Percentiles rank a stretch among this genome's conserved stretches.
Evolutionary conservation across 1,139 yeast species (phyloP).

Genomic region (Keqinozyma sinolaborantium): DNA sequence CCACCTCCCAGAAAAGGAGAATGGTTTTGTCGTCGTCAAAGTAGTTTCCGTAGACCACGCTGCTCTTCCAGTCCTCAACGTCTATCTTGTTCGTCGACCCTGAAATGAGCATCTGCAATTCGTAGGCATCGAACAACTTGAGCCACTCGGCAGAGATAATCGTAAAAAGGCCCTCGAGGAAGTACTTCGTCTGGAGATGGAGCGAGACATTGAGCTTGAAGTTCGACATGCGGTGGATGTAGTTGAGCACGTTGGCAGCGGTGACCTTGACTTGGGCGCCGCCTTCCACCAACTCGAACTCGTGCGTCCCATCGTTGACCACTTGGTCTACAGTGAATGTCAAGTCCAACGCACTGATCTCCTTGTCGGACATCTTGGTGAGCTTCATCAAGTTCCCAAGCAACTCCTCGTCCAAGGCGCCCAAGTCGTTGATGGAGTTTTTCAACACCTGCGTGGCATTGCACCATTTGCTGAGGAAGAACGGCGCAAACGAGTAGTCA

Average conservation of each 20-base stretch:
- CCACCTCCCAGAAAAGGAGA: constrained; percentile 68
- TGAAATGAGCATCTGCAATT: constrained; percentile 79
- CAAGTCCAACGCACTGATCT: constrained; percentile 57
- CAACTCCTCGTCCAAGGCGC: constrained; percentile 64
- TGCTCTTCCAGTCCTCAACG: constrained; percentile 59
- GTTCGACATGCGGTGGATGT: constrained; percentile 74
- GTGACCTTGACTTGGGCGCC: constrained; percentile 61
- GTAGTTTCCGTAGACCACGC: constrained; percentile 71
- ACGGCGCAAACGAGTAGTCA: constrained; percentile 83
- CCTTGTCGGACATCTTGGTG: constrained; percentile 51
- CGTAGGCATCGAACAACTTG: constrained; percentile 78
- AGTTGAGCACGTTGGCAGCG: constrained; percentile 61
- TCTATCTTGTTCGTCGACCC: constrained; percentile 74
- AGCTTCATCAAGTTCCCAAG: constrained; percentile 65
- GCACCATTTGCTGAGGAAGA: constrained; percentile 75
- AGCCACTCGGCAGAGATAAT: constrained; percentile 75
- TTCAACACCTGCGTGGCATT: constrained; percentile 29
- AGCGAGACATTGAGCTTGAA: constrained; percentile 70
- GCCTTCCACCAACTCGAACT: constrained; percentile 55
- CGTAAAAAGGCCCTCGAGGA: constrained; percentile 67
- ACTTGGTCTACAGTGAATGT: constrained; percentile 59
- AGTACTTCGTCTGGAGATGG: constrained; percentile 55
- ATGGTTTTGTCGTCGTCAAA: constrained; percentile 55
- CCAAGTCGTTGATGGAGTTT: constrained; percentile 75
- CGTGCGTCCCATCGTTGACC: constrained; percentile 31